Evolutionary conservation across 371 early-diverging fungal genomes (phyloP), one percentile per base, ranked within the genome.

Genomic region (Rhizopus sp.): DNA sequence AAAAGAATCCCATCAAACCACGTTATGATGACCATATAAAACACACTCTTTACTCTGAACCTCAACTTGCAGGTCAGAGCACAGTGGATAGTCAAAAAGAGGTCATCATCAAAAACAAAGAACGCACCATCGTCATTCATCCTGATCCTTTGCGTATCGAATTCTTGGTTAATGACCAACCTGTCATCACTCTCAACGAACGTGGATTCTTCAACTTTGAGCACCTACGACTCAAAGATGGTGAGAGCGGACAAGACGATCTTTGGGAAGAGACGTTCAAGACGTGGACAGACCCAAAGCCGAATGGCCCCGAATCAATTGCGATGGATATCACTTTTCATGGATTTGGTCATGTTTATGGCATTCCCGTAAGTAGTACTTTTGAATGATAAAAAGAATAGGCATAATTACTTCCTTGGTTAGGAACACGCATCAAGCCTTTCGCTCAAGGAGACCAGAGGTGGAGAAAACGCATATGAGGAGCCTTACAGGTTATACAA

Each of bases 401-500:
- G 23, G 23, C 23, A 2, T 23, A 23, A 23, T 23, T 6, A 7
- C 8, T 15, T 23, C 9, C 29, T 23, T 38, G n/a, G 32, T 33
- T 13, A 68, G 65, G 93, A 96, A 74, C 99, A 99, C 67, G 90
- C 97, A 2, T 68, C 94, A 17, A 76, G 85, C 31, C 83, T 93
- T 59, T 84, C 90, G 3, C 81, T 98, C 34, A 93, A 91, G 64
- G 78, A 90, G 16, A 97, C 97, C 5, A 79, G 84, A 29, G 96
- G 96, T 10, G 76, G 75, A 16, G 86, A 81, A 17, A 84, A 84
- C 23, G 80, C 83, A 1, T 96, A 97, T 69, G 72, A 73, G 5
- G 96, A 97, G 32, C 98, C 97, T 10, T 97, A 96, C 72, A 85
- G 99, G n/a, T 81, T 98, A 23, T 99, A 96, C 77, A 99, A 99